Evolutionary conservation across 2,329 filamentous ascomycete species (phyloP).

Genomic region (Phialemoniopsis sp.): DNA sequence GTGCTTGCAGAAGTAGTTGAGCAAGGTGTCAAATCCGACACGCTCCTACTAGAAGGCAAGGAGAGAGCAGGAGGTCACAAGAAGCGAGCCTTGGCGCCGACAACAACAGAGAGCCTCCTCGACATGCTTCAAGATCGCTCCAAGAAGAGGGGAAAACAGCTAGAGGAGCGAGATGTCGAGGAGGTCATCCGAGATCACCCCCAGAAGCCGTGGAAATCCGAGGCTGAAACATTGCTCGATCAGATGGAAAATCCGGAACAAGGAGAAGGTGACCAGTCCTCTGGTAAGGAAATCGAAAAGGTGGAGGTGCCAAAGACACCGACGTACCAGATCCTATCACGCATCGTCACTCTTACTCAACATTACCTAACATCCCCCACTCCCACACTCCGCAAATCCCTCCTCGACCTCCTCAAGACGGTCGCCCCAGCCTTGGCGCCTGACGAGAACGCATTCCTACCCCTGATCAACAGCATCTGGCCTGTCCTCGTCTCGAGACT

Average conservation of each 20-base stretch:
- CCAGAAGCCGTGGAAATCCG: conserved; percentile 26
- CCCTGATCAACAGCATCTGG: conserved; percentile 88
- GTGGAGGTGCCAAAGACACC: conserved; percentile 57
- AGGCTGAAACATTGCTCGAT: conserved; percentile 17
- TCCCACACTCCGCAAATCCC: conserved; percentile 69
- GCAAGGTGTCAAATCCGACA: conserved; percentile 64
- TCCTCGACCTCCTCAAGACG: conserved; percentile 72
- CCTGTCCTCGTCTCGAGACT: conserved; percentile 70
- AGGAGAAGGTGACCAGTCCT: conserved; percentile 13
- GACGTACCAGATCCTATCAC: conserved; percentile 75
- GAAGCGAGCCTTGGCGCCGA: conserved; percentile 25
- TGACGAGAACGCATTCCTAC: conserved; percentile 81
- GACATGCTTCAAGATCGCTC: conserved; percentile 34
- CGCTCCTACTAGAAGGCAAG: conserved; percentile 39
- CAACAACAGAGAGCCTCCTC: conserved; percentile 25
- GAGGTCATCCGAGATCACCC: conserved; percentile 22
- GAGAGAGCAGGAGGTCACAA: conserved; percentile 22
- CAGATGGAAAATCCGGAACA: conserved; percentile 3
- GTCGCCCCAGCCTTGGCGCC: conserved; percentile 67
- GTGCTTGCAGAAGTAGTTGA: conserved; percentile 80
- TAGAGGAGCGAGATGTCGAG: conserved; percentile 19
- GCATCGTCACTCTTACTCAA: conserved; percentile 79
- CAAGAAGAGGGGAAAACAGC: conserved; percentile 34
- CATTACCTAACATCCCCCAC: conserved; percentile 87
- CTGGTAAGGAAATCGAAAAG: conserved; percentile 18